Base-by-base conservation (phyloP, 371 early-diverging fungal genomes). In the Rhizopus delemar region DNA sequence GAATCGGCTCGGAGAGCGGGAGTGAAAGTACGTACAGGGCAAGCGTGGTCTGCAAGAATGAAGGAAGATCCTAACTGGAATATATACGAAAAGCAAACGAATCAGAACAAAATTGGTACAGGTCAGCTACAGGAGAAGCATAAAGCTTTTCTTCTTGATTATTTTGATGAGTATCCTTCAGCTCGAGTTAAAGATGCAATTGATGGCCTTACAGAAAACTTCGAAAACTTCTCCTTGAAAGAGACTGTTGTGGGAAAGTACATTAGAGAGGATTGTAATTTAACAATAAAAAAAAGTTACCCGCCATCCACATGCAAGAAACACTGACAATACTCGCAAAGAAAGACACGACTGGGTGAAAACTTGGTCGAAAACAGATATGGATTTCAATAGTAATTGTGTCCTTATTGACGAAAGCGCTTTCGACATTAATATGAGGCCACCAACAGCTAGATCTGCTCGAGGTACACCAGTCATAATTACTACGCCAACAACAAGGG, bases 231-330 rank as follows among this genome's bases (percentile, higher is more conserved):
- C 32, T 45, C 22, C 34, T 43, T 55, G 39, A 55, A 43, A 55
- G 55, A 55, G 45, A 33, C 56, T 36, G 38, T 46, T n/a, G 46
- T 56, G 33, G 38, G 48, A 56, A 43, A 28, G 46, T 48, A 48
- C 22, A 46, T 56, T 29, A 36, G 34, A 35, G 38, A 32, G 46
- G 46, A 55, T 8, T 55, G 15, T 34, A 55, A 55, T 39, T n/a
- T 57, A 22, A 49, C 57, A 16, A 49, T 57, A 5, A 58, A 58
- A 39, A 39, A 50, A 35, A 11, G 15, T 34, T 75, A 35, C 69
- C 70, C 16, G 48, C 83, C 45, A 65, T 72, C 41, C 79, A 84
- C 38, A 80, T 90, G 90, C 46, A 22, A 38, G 51, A 58, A 58
- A 58, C 34, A 38, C 35, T 36, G 22, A 33, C 5, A 34, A 34